Evolutionary conservation across 2,329 filamentous ascomycete species (phyloP).

Genomic region (Thelonectria olida): DNA sequence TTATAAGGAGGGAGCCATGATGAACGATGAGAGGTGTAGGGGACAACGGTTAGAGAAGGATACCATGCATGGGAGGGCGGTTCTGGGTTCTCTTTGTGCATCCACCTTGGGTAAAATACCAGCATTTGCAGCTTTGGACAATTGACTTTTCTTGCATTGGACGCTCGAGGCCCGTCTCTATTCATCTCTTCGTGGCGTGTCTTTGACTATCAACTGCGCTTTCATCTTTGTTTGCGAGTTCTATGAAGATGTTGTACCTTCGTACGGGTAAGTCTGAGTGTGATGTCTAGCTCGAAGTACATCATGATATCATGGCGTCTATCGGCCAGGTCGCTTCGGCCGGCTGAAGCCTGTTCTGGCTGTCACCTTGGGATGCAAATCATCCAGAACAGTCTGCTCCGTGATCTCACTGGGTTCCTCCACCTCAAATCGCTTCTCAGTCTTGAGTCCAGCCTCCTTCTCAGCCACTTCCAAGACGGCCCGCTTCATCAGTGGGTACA

Average conservation of each 20-base stretch:
- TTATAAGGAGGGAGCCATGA: slow-evolving; percentile 1
- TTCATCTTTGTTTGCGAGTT: not conserved
- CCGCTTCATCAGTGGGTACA: slow-evolving; percentile 79
- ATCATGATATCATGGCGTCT: slow-evolving; percentile 20
- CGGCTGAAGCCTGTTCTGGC: slow-evolving; percentile 76
- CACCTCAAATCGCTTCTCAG: slow-evolving; percentile 77
- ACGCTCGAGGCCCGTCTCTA: slow-evolving; percentile 19
- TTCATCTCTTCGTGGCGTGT: slow-evolving; percentile 13
- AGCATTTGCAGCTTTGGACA: slow-evolving; percentile 41
- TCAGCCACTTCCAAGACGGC: slow-evolving; percentile 74
- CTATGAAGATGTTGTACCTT: slow-evolving; percentile 1
- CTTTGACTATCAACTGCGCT: not conserved
- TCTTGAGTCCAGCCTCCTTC: slow-evolving; percentile 68
- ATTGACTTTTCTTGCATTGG: slow-evolving; percentile 37
- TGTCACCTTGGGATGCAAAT: slow-evolving; percentile 74
- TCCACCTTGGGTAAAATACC: slow-evolving; percentile 41
- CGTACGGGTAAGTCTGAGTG: not conserved
- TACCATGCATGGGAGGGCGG: slow-evolving; percentile 38
- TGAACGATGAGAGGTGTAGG: slow-evolving; percentile 14
- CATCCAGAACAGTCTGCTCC: slow-evolving; percentile 69
- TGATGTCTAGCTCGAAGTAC: slow-evolving; percentile 4
- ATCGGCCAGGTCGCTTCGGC: slow-evolving; percentile 81
- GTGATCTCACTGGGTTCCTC: slow-evolving; percentile 76
- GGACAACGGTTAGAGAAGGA: slow-evolving; percentile 33
- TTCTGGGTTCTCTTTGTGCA: slow-evolving; percentile 37